A percentile compares a stretch with the other conserved stretches of the same genome.
Conservation (phyloP, 2,329 filamentous ascomycete species). For the Massarina eburnea region DNA sequence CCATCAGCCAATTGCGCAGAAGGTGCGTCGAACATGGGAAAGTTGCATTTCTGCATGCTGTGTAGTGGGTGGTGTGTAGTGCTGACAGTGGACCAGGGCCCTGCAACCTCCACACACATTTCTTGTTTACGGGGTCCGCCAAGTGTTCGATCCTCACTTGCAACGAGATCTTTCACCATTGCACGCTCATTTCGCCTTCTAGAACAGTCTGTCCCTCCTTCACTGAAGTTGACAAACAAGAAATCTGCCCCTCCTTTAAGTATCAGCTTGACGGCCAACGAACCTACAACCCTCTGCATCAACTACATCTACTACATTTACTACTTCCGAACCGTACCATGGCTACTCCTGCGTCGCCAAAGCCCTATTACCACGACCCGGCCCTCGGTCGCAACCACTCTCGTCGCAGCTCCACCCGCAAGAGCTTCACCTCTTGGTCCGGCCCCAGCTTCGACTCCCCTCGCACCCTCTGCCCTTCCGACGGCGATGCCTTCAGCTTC, state of each 20-base stretch:
- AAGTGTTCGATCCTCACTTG: conserved; percentile 27
- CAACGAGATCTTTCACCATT: too few species aligned
- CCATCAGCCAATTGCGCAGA: conserved; percentile 9
- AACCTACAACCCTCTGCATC: background rate
- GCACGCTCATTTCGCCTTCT: conserved; percentile 22
- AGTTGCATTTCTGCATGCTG: conserved; percentile 19
- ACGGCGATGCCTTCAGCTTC: conserved; percentile 43
- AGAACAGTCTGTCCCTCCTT: conserved; percentile 7
- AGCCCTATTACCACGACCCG: conserved; percentile 24
- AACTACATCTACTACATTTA: background rate
- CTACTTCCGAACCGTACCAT: conserved; percentile 14
- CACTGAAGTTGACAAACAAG: background rate
- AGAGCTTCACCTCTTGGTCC: conserved; percentile 25
- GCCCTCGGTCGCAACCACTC: conserved; percentile 14
- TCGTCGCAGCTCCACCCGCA: conserved; percentile 31
- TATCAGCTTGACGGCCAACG: background rate
- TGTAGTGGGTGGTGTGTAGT: too few species aligned
- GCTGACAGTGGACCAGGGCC: background rate
- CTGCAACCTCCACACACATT: conserved; percentile 21
- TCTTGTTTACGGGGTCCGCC: conserved; percentile 22
- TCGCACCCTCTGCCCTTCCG: conserved; percentile 35
- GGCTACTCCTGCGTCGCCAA: conserved; percentile 21
- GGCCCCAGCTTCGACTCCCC: conserved; percentile 28
- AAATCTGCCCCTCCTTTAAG: background rate
- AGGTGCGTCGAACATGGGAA: conserved; percentile 25